Base-by-base conservation (phyloP, 2,329 filamentous ascomycete species). In the Colletotrichum sp. region DNA sequence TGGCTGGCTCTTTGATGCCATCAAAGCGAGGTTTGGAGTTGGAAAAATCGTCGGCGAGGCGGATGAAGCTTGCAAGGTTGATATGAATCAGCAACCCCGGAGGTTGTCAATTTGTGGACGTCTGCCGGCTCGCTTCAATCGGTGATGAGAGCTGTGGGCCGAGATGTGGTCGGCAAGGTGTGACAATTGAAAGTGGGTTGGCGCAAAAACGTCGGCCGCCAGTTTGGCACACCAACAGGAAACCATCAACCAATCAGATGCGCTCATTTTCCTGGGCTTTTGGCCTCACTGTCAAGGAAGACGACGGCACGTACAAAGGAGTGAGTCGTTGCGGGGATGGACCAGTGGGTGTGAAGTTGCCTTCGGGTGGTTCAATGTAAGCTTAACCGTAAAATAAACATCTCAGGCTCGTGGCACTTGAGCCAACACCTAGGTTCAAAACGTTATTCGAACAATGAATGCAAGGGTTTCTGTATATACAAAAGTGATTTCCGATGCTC, bases 71-170 rank as follows among this genome's bases (percentile, higher is more conserved):
- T 38, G 36, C 36, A 38, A 38, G 15, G 8, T 18, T 38, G 36
- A 38, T 38, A 8, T 38, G 36, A 38, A 38, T 18, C 8, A 38
- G 36, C 36, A 36, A 36, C 1, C 34, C 15, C 0, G 36, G 36
- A 38, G 8, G 7, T 8, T 38, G 15, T 0, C 18, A 2, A 0
- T 9, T 38, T 16, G 0, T 16, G 36, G 36, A 38, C 36, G 36
- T 38, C 36, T 38, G 36, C 7, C 36, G 4, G 36, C 2, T 38
- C 4, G 36, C 36, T 38, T 18, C 36, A 38, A 9, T 0, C 36
- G 36, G 36, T 38, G 36, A 8, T 38, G 15, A 38, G 36, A 38
- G 15, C 36, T 38, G 36, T 38, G 36, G 36, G 36, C 0, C 36
- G 15, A 38, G 36, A 38, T 8, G 36, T 18, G 15, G 36, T 38